Evolutionary conservation across 1,284 basidiomycete species (phyloP).

Genomic region (Trichosporon faecale): DNA sequence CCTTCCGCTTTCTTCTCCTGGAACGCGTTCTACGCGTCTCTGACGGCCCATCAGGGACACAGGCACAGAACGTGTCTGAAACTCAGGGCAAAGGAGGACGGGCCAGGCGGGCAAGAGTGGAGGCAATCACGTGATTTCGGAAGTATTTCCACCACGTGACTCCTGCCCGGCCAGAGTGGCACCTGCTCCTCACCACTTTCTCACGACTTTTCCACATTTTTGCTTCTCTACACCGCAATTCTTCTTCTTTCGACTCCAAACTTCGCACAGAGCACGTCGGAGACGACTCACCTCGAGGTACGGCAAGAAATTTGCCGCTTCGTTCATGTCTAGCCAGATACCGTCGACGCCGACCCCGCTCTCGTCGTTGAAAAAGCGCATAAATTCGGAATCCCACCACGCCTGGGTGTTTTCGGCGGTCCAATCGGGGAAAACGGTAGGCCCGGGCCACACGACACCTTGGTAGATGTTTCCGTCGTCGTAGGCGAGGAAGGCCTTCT

Average conservation of each 20-base stretch:
- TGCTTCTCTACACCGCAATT: not conserved
- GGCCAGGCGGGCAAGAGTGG: not conserved
- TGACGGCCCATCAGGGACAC: slow-evolving; percentile 14
- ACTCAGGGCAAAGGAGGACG: not conserved
- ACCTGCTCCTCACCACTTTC: not conserved
- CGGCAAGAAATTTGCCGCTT: slow-evolving; percentile 54
- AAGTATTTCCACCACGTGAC: not conserved
- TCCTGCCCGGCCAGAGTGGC: not conserved
- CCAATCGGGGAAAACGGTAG: slow-evolving; percentile 66
- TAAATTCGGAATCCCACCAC: slow-evolving; percentile 64
- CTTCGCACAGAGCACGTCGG: not conserved
- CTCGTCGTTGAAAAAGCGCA: slow-evolving; percentile 57
- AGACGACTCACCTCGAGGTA: slow-evolving; percentile 17
- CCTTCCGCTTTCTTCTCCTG: not conserved
- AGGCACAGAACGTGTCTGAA: not conserved
- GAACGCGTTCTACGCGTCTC: not conserved
- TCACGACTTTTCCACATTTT: not conserved
- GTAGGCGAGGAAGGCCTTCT: slow-evolving; percentile 62
- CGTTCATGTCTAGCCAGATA: slow-evolving; percentile 65
- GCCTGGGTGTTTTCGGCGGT: slow-evolving; percentile 59
- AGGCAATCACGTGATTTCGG: not conserved
- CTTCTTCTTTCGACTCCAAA: not conserved
- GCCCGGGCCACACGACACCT: slow-evolving; percentile 69
- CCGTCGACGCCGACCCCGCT: slow-evolving; percentile 39
- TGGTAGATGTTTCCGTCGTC: slow-evolving; percentile 61